These are phyloP conservation scores for Fusarium udum DNA, from an alignment of 2,329 filamentous ascomycete genomes.

Conservation along the genomic window DNA sequence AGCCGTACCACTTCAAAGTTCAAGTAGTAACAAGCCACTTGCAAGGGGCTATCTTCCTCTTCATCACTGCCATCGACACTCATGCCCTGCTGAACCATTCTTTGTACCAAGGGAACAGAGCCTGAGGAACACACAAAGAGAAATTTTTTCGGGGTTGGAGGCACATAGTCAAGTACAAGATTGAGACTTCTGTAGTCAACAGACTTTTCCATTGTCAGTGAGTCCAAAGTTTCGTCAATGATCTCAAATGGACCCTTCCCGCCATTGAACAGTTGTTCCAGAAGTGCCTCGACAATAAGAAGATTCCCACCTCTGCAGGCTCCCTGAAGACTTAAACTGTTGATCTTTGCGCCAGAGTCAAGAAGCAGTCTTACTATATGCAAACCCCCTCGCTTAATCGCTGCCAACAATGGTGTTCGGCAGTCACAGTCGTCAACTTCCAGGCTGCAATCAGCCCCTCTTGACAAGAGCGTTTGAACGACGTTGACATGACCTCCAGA, in stretches of 20 bases:
- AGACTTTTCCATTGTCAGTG: not conserved
- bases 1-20: not conserved
- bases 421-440: not conserved
- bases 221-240: not conserved
- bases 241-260: not conserved
- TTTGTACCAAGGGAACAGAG: not conserved
- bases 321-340: not conserved
- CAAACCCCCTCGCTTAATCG: not conserved
- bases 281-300: not conserved
- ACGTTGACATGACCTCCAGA: not conserved
- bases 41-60: not conserved
- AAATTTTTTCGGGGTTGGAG: not conserved
- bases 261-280: not conserved
- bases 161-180: not conserved
- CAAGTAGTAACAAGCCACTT: not conserved
- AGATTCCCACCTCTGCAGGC: not conserved
- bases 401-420: not conserved
- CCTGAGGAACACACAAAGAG: not conserved
- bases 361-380: not conserved
- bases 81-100: not conserved
- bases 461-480: not conserved
- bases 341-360: not conserved
- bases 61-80: not conserved
- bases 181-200: not conserved
- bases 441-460: not conserved